These are phyloP conservation scores for Actinomucor elegans DNA, from an alignment of 371 early-diverging fungal genomes.

Conservation along the genomic window DNA sequence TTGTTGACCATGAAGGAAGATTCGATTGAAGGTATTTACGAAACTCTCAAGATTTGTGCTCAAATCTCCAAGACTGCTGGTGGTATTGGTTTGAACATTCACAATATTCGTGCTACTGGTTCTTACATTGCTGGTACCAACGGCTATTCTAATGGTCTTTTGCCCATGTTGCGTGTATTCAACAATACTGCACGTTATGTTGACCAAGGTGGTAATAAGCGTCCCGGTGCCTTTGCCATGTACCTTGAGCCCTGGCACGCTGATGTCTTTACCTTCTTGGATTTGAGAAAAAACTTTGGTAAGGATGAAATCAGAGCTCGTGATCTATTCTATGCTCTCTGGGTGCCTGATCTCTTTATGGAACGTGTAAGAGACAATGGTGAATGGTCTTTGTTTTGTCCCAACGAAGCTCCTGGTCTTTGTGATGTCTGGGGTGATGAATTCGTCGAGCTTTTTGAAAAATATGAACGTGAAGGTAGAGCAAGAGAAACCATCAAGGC, in stretches of 20 bases:
- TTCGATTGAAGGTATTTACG: conserved; percentile 94
- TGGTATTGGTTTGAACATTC: conserved; percentile 93
- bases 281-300: conserved; percentile 93
- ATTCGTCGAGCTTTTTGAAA: conserved; percentile 78
- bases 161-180: conserved; percentile 95
- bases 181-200: conserved; percentile 95
- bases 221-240: conserved; percentile 94
- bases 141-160: conserved; percentile 90
- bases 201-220: conserved; percentile 96
- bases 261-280: conserved; percentile 93
- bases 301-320: conserved; percentile 94
- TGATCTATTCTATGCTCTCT: conserved; percentile 92
- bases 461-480: conserved; percentile 80
- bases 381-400: conserved; percentile 96
- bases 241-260: conserved; percentile 98
- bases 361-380: conserved; percentile 86
- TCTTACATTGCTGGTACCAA: conserved; percentile 94
- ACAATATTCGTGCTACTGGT: conserved; percentile 86
- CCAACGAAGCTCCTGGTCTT: conserved; percentile 87
- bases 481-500: conserved; percentile 87
- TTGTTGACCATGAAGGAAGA: conserved; percentile 89
- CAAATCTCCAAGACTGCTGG: conserved; percentile 95
- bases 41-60: conserved; percentile 91
- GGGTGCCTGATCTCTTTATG: conserved; percentile 98
- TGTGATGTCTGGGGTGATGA: conserved; percentile 89